Base-by-base conservation (phyloP, 345 rosid species). In the Raphanus sativus region DNA sequence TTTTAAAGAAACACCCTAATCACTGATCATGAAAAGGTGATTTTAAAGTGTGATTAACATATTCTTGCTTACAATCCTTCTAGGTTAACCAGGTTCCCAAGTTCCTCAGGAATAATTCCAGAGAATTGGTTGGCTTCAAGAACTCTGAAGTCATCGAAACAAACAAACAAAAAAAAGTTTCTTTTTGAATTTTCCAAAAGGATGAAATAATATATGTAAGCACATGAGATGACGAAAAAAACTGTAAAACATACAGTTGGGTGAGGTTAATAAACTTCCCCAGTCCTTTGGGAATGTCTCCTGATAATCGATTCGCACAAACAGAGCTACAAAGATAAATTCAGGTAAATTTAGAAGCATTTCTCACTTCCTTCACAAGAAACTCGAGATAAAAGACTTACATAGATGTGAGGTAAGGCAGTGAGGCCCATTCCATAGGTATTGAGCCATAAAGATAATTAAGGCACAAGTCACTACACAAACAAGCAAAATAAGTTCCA, bases 71-170 rank as follows among this genome's bases (percentile, higher is more conserved):
- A 90, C 90, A 90, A 58, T 9, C 75, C 73, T 42, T 62, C 42
- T 70, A 88, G 77, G 76, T 86, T 85, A 67, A 83, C 77, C 11
- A 88, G 65, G 29, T 87, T 80, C 60, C 90, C 91, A 4, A 87
- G 81, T 77, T 90, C 88, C 2, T 82, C 45, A 59, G 92, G 90
- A 10, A 90, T 52, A 12, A 67, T 29, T 66, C 92, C 91, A 25
- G 82, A 87, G 79, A 90, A 86, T 26, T 84, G 81, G 80, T 88
- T 90, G 40, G 85, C 83, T 84, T 87, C 92, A 45, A 90, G 86
- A 84, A 48, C 77, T 80, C 92, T 90, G 81, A 45, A 78, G 11
- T 6, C 55, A 62, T 28, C 5, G 13, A 66, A 69, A 64, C 4
- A 15, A 16, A 54, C 21, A 59, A 52, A 48, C 30, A 28, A 28